Base-by-base conservation (phyloP, 306 rosid species). In the Cicer pinnatifidum region DNA sequence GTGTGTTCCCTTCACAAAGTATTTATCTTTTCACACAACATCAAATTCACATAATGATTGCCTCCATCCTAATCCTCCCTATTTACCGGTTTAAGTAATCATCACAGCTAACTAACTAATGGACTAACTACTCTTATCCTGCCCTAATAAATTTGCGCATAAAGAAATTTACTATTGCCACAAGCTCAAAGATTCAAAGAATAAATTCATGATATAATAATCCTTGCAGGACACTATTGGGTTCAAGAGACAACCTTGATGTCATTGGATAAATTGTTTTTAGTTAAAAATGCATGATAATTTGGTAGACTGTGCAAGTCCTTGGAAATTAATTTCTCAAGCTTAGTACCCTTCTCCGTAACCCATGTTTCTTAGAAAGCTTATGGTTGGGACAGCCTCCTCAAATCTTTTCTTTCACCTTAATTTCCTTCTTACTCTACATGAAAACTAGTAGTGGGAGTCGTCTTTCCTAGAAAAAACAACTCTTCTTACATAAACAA, bases 371-470 rank as follows among this genome's bases (percentile, higher is more conserved):
- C 35, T 28, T 28, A 28, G 35, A 28, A 28, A 28, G 5, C 35
- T 28, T 28, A 28, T 28, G 35, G 35, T 28, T 28, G 35, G 35
- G 35, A 28, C 5, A 28, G 35, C 35, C 58, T 51, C 20, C 16
- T 15, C 9, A 8, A 16, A 52, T 52, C 58, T 52, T 52, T 52
- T 52, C 58, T 15, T 52, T 52, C 16, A 20, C 58, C 20, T 52
- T 7, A 16, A 17, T 72, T 28, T 4, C 58, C 46, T 73, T 33
- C 65, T 13, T 57, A n/a, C 23, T 73, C 59, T 11, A 33, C 47
- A 60, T 45, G 59, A 41, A 62, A 65, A 52, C 45, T 64, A 64
- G 79, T 20, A 51, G 9, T 11, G 17, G n/a, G 45, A 39, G 56
- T 9, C 11, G 41, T 40, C 41, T 28, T 62, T 52, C 47, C 41